Conservation (phyloP, 2,329 filamentous ascomycete genomes). For the Thermothelomyces thermophilus region DNA sequence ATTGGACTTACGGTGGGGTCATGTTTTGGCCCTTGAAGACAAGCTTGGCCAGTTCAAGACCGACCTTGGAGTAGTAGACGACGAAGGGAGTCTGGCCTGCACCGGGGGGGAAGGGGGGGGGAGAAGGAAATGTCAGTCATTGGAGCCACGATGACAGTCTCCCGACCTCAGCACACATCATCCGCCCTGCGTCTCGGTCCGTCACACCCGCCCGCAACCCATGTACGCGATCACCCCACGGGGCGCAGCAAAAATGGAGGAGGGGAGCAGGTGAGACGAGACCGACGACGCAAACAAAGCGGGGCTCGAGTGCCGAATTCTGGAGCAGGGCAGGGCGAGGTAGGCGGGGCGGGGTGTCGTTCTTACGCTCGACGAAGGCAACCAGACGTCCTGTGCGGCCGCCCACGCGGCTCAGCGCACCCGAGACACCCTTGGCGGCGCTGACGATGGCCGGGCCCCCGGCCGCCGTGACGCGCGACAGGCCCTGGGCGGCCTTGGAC, state of each 20-base stretch:
- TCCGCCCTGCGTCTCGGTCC: not conserved
- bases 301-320: not conserved
- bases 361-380: constrained; percentile 78
- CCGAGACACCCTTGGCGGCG: constrained; percentile 61
- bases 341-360: not conserved
- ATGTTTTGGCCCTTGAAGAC: constrained; percentile 86
- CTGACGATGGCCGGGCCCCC: constrained; percentile 71
- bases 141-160: constrained; percentile 4
- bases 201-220: not conserved
- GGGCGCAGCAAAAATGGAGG: not conserved
- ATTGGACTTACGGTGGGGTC: constrained; percentile 76
- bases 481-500: constrained; percentile 70
- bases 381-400: constrained; percentile 76
- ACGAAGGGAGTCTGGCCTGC: constrained; percentile 78
- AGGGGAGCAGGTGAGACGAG: not conserved
- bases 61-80: constrained; percentile 88
- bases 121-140: constrained; percentile 17
- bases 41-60: constrained; percentile 78
- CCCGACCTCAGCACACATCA: not conserved
- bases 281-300: not conserved
- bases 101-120: too few species aligned
- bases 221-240: not conserved
- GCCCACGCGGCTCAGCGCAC: constrained; percentile 67
- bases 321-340: not conserved
- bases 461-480: constrained; percentile 72